Conservation (phyloP, 2,329 filamentous ascomycete species). For the Trichoderma polysporum region DNA sequence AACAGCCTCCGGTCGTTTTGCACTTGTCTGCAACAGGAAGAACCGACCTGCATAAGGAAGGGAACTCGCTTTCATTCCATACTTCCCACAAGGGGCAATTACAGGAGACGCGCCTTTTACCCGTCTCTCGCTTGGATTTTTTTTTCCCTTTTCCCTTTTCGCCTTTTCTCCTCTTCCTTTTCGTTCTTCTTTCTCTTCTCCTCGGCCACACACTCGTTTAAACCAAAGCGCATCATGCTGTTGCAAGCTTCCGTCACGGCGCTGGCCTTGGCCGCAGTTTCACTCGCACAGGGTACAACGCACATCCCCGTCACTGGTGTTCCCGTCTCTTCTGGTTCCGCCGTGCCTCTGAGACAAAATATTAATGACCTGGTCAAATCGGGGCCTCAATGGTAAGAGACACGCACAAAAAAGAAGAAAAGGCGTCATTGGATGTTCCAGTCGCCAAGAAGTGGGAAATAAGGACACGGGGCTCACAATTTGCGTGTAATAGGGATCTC, state of each 20-base stretch:
- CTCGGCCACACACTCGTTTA: slow-evolving; percentile 9
- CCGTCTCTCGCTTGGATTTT: slow-evolving; percentile 5
- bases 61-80: slow-evolving; percentile 12
- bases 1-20: slow-evolving; percentile 6
- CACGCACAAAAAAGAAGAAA: neutral
- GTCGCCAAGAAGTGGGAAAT: neutral
- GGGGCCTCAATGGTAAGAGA: slow-evolving; percentile 44
- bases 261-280: slow-evolving; percentile 30
- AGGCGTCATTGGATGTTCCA: neutral
- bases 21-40: neutral
- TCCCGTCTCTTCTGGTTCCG: slow-evolving; percentile 39
- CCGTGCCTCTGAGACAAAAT: slow-evolving; percentile 46
- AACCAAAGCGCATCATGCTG: slow-evolving; percentile 24
- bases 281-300: slow-evolving; percentile 27
- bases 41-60: slow-evolving; percentile 9
- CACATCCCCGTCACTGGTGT: slow-evolving; percentile 41
- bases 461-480: slow-evolving; percentile 7
- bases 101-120: slow-evolving; percentile 7
- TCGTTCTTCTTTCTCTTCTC: neutral
- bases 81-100: slow-evolving; percentile 11
- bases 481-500: slow-evolving; percentile 42
- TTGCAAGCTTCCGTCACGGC: slow-evolving; percentile 26
- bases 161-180: neutral
- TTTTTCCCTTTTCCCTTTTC: neutral
- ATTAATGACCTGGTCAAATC: slow-evolving; percentile 47